Percentiles rank a stretch among this genome's conserved stretches.
These are phyloP conservation scores for Daldinia childiae DNA, from an alignment of 495 filamentous ascomycete species.

Conservation along the genomic window DNA sequence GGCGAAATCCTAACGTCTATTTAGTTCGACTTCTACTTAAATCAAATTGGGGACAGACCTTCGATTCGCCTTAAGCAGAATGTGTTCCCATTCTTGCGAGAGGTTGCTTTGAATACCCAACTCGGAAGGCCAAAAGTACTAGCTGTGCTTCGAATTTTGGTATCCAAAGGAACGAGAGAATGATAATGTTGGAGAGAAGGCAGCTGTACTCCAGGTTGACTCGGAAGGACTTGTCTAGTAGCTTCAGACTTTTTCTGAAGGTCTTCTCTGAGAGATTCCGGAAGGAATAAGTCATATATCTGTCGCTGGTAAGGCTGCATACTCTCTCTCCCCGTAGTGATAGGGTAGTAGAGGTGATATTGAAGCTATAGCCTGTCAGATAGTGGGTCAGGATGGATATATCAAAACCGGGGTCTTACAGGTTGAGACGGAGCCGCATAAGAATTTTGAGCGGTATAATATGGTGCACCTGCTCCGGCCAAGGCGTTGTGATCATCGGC, in stretches of 20 bases:
- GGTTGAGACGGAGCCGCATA: conserved; percentile 69
- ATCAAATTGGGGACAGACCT: conserved; percentile 58
- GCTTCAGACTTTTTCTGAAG: conserved; percentile 89
- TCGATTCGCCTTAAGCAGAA: conserved; percentile 89
- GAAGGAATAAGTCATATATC: conserved; percentile 89
- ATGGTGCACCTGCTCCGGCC: conserved; percentile 61
- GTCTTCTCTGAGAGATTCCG: conserved; percentile 83
- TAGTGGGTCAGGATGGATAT: background rate
- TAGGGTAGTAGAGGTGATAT: conserved; percentile 92
- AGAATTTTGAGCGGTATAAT: conserved; percentile 53
- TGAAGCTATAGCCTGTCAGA: conserved; percentile 63
- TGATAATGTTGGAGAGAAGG: conserved; percentile 88
- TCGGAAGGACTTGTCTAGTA: conserved; percentile 82
- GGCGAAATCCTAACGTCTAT: conserved; percentile 56
- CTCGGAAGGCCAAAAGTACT: conserved; percentile 83
- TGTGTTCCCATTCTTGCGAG: conserved; percentile 81
- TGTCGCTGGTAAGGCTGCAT: conserved; percentile 82
- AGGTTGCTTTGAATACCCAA: conserved; percentile 96
- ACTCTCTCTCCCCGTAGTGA: conserved; percentile 82
- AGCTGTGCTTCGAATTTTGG: conserved; percentile 73
- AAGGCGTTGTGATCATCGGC: conserved; percentile 63
- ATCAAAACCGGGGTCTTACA: conserved; percentile 55
- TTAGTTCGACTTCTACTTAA: conserved; percentile 10
- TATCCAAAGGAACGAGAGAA: conserved; percentile 89
- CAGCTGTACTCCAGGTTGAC: conserved; percentile 61